These are phyloP conservation scores for Chiua sp. DNA, from an alignment of 1,284 basidiomycete genomes.

Conservation along the genomic window DNA sequence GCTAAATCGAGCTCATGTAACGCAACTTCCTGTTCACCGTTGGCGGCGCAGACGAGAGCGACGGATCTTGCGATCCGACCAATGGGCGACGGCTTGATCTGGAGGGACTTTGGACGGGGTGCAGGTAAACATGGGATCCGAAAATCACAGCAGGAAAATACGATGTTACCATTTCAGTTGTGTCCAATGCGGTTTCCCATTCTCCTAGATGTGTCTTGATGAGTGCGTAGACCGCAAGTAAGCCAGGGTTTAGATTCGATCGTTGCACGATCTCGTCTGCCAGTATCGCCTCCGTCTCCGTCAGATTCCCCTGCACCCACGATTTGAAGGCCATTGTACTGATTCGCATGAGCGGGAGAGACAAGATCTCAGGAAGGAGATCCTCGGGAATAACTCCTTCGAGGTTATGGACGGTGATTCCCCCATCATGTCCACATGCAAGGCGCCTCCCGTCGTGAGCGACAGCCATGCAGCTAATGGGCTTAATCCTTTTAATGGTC, in stretches of 20 bases:
- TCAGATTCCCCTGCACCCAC: neutral
- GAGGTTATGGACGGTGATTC: neutral
- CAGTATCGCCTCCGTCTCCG: neutral
- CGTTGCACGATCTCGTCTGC: neutral
- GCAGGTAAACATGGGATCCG: neutral
- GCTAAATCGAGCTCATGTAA: neutral
- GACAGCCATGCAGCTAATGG: neutral
- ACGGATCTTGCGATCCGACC: neutral
- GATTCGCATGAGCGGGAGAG: neutral
- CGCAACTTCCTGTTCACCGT: neutral
- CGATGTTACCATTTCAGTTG: neutral
- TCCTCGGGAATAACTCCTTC: neutral
- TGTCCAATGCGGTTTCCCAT: neutral
- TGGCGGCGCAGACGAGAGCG: neutral
- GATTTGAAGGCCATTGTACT: neutral
- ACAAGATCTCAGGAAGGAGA: neutral
- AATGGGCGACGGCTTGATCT: neutral
- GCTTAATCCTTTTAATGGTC: neutral
- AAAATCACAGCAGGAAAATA: neutral
- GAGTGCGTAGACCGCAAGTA: neutral
- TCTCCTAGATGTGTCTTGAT: neutral
- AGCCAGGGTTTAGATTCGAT: neutral
- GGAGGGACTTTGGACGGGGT: neutral
- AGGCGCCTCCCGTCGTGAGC: neutral
- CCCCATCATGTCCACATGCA: neutral